A percentile compares a stretch with the other conserved stretches of the same genome.
phyloP scores from a whole-genome alignment of 2,329 filamentous ascomycete species.

The Ophiocordyceps australis region DNA sequence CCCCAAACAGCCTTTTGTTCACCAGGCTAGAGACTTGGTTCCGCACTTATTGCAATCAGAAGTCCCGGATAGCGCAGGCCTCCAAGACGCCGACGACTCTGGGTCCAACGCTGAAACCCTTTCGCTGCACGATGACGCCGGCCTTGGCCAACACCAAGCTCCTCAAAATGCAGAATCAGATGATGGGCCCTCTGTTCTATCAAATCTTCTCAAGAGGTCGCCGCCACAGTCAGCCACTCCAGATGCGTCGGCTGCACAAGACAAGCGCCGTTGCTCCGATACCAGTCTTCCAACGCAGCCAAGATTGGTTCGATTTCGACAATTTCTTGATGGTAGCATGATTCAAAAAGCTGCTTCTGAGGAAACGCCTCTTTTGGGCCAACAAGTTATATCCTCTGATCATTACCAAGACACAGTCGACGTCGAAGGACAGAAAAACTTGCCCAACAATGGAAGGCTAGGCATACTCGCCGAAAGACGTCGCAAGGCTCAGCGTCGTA shows the following conservation, averaged over 20 bases:
- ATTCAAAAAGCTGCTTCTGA: too few species aligned
- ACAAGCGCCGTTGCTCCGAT: too few species aligned
- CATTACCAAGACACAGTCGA: constrained; percentile 21
- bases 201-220: constrained; percentile 30
- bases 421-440: constrained; percentile 31
- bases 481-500: constrained; percentile 12
- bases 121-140: constrained; percentile 7
- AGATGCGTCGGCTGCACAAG: too few species aligned
- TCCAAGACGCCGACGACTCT: constrained; percentile 7
- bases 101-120: constrained; percentile 20
- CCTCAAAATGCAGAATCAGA: too few species aligned
- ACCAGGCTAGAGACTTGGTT: constrained; percentile 11
- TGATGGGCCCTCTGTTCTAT: constrained; percentile 21
- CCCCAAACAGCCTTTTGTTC: constrained; percentile 27
- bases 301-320: too few species aligned
- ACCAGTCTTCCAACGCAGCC: too few species aligned
- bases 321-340: too few species aligned
- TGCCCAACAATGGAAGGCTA: constrained; percentile 14
- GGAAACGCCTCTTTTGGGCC: constrained; percentile 26
- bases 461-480: constrained; percentile 11
- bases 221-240: constrained; percentile 18
- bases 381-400: too few species aligned
- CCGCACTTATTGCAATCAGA: constrained; percentile 12
- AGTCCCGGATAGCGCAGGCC: constrained; percentile 7
- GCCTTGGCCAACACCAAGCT: constrained; percentile 4